A percentile compares a stretch with the other conserved stretches of the same genome.
These are phyloP conservation scores for Candida glaebosa DNA, from an alignment of 805 yeast genomes.

Conservation along the genomic window DNA sequence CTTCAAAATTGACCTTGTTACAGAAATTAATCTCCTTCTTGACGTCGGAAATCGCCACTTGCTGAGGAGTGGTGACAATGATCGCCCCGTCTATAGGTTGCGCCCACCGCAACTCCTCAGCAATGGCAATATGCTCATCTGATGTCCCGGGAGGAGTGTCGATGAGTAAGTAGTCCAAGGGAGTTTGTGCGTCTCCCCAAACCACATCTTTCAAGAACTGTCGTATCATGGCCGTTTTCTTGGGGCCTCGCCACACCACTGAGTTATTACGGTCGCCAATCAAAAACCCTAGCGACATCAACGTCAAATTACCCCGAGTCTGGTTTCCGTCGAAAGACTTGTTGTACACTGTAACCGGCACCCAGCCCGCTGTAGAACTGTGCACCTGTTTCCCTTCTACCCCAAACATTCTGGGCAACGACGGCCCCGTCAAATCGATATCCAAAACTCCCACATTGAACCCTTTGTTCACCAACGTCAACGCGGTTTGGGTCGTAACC, in stretches of 20 bases:
- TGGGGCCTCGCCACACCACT: constrained; percentile 98
- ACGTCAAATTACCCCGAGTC: constrained; percentile 44
- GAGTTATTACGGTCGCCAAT: constrained; percentile 81
- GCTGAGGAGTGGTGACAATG: constrained; percentile 94
- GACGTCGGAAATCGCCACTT: constrained; percentile 91
- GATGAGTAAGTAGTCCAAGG: constrained; percentile 71
- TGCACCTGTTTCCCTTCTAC: constrained; percentile 74
- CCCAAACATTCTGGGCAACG: constrained; percentile 95
- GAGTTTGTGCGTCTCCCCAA: constrained; percentile 64
- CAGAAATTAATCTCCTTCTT: constrained; percentile 92
- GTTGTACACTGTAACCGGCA: constrained; percentile 61
- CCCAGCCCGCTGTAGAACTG: constrained; percentile 85
- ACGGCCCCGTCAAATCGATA: constrained; percentile 95
- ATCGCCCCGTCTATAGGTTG: constrained; percentile 84
- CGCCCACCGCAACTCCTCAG: constrained; percentile 76
- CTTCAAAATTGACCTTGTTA: constrained; percentile 71
- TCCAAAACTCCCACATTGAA: constrained; percentile 90
- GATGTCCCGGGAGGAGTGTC: constrained; percentile 99
- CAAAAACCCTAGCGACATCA: constrained; percentile 88
- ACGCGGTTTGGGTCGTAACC: constrained; percentile 89
- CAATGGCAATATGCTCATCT: constrained; percentile 96
- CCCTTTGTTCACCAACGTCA: constrained; percentile 69
- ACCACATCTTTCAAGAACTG: constrained; percentile 88
- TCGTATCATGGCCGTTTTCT: constrained; percentile 95
- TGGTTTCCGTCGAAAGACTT: constrained; percentile 3